phyloP scores from a whole-genome alignment of 371 early-diverging fungal species.

The Choanephora cucurbitarum region DNA sequence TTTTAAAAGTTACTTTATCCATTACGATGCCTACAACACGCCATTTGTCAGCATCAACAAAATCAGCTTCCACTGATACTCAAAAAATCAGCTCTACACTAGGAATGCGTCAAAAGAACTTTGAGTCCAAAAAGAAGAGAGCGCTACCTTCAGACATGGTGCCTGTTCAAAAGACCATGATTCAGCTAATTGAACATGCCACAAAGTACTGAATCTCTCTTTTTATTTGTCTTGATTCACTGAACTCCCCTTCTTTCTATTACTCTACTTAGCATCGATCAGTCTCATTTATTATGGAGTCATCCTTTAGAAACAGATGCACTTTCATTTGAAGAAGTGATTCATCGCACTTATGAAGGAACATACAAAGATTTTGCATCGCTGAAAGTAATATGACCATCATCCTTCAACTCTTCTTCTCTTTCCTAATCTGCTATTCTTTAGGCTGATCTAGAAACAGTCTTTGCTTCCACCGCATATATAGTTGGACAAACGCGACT shows the following conservation, averaged over 20 bases:
- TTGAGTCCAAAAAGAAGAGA: neutral
- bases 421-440: too few species aligned
- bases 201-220: neutral
- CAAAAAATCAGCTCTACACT: neutral
- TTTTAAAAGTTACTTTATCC: too few species aligned
- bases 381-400: conserved; percentile 24
- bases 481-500: conserved; percentile 3
- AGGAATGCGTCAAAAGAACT: neutral
- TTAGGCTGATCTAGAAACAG: neutral
- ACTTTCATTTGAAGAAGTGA: conserved; percentile 10
- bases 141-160: neutral
- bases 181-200: neutral
- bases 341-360: conserved; percentile 23
- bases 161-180: neutral
- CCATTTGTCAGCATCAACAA: neutral
- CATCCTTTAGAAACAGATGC: neutral
- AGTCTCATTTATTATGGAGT: neutral
- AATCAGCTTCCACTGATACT: neutral
- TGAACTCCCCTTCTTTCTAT: neutral
- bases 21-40: neutral
- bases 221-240: neutral
- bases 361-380: conserved; percentile 21
- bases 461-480: conserved; percentile 3
- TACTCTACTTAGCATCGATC: neutral
- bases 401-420: too few species aligned